A percentile compares a stretch with the other conserved stretches of the same genome.
Evolutionary conservation across 345 rosid genomes (phyloP).

Genomic region (Euphorbia peplus): DNA sequence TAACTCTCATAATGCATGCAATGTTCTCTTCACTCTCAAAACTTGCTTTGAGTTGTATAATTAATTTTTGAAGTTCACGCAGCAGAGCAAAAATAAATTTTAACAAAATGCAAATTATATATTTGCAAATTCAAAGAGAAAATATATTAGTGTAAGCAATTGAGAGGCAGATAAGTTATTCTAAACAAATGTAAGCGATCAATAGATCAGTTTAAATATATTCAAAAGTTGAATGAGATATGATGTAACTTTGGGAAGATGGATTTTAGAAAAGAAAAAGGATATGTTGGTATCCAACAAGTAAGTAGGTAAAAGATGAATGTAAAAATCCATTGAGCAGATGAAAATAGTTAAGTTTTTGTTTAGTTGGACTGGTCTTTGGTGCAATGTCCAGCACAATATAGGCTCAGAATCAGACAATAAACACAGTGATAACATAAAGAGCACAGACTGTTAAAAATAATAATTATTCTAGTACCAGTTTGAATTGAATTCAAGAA

Average conservation of each 20-base stretch:
- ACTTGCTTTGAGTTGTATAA: no score
- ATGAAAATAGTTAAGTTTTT: neutral
- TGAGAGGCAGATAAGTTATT: no score
- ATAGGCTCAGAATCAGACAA: constrained; percentile 40
- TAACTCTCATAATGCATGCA: no score
- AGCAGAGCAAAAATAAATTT: no score
- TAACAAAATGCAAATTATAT: no score
- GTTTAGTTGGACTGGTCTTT: constrained; percentile 55
- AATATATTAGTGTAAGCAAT: no score
- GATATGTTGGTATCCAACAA: neutral
- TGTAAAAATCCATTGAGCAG: neutral
- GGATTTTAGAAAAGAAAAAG: neutral
- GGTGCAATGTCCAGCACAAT: constrained; percentile 71
- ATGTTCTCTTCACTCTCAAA: no score
- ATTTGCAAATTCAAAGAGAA: no score
- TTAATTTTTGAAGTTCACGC: no score
- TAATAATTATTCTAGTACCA: constrained; percentile 13
- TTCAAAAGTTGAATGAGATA: neutral
- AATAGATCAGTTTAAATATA: no score
- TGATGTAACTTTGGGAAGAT: no score
- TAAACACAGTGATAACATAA: neutral
- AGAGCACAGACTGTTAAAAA: neutral
- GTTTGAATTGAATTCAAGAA: neutral
- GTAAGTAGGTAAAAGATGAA: neutral
- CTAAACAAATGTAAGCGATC: no score